Evolutionary conservation across 202 grass and related monocot species (phyloP), one percentile per base, ranked within the genome.

Genomic region (Brachypodium distachyon): DNA sequence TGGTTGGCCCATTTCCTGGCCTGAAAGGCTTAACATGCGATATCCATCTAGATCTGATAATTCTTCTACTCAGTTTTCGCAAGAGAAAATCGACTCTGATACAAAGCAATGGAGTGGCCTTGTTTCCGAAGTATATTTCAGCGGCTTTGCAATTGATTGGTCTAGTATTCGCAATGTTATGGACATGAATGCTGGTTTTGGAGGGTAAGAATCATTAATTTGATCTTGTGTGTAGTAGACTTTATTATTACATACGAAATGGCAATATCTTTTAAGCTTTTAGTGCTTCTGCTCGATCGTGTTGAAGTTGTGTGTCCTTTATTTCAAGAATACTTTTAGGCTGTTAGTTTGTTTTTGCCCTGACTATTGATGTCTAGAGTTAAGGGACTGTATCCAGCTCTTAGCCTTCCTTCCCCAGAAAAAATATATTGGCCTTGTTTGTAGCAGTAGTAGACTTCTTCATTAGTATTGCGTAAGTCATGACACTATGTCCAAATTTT

Each of bases 141-240:
- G 59, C 50, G 73, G 84, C 52, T 77, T 95, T 64, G 82, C 69
- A 78, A 61, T 98, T 87, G 87, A 88, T 67, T 98, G 95, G 95
- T 87, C 87, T 51, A 88, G 71, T 3, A 43, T 95, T 48, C 84
- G 82, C 51, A 97, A 97, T 82, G 86, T 97, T 54, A 95, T 98
- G 83, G 95, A 95, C 55, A 90, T 98, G 91, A 90, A 90, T 87
- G 84, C 91, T 81, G 87, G 87, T 63, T 90, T 87, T 85, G 95
- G 87, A 85, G 95, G 91, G 94, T 97, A 91, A 87, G 72, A 7
- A 84, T 74, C 40, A 19, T 37, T 26, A 2, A 12, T 70, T 41
- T 57, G 61, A 49, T 18, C 11, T 53, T 52, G 54, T 70, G 28
- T 69, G 34, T 42, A 44, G 31, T 53, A 49, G 41, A 39, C 0